Evolutionary conservation across 2,329 filamentous ascomycete genomes (phyloP).

Genomic region (Harringtonia lauricola): DNA sequence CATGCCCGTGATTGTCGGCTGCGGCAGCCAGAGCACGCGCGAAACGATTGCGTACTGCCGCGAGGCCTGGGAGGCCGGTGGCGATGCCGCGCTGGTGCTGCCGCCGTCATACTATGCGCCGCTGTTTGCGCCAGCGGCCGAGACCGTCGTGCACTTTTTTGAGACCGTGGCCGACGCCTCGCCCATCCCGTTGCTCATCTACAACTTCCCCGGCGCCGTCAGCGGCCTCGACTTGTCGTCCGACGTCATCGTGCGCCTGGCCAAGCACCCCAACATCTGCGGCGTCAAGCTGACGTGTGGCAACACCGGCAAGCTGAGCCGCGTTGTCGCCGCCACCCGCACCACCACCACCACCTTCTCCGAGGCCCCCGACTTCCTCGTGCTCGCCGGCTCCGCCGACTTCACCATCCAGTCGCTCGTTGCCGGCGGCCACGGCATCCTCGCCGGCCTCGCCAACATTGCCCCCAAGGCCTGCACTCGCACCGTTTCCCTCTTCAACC

Average conservation of each 20-base stretch:
- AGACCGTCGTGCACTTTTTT: slow-evolving; percentile 58
- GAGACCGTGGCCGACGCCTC: slow-evolving; percentile 49
- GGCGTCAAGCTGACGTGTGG: slow-evolving; percentile 61
- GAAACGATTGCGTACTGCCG: slow-evolving; percentile 60
- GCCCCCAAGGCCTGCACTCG: slow-evolving; percentile 54
- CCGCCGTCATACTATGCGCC: slow-evolving; percentile 67
- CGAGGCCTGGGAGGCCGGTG: slow-evolving; percentile 58
- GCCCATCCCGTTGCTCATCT: slow-evolving; percentile 55
- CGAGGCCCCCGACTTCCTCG: slow-evolving; percentile 44
- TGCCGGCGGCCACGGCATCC: slow-evolving; percentile 59
- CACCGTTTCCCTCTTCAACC: slow-evolving; percentile 47
- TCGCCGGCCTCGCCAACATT: slow-evolving; percentile 63
- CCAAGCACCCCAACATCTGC: slow-evolving; percentile 53
- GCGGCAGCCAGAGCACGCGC: slow-evolving; percentile 60
- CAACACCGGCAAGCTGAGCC: slow-evolving; percentile 60
- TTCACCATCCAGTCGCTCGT: slow-evolving; percentile 59
- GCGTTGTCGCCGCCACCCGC: slow-evolving; percentile 45
- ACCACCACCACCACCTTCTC: slow-evolving; percentile 18
- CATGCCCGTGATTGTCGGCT: slow-evolving; percentile 67
- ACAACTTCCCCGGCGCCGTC: slow-evolving; percentile 58
- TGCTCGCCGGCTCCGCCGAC: slow-evolving; percentile 62
- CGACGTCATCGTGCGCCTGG: slow-evolving; percentile 46
- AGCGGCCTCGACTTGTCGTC: slow-evolving; percentile 54
- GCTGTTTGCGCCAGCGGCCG: slow-evolving; percentile 48
- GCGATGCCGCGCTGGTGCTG: slow-evolving; percentile 65